Percentiles rank a stretch among this genome's conserved stretches.
Conservation (phyloP, 2,329 filamentous ascomycete species). For the Cytospora mali region DNA sequence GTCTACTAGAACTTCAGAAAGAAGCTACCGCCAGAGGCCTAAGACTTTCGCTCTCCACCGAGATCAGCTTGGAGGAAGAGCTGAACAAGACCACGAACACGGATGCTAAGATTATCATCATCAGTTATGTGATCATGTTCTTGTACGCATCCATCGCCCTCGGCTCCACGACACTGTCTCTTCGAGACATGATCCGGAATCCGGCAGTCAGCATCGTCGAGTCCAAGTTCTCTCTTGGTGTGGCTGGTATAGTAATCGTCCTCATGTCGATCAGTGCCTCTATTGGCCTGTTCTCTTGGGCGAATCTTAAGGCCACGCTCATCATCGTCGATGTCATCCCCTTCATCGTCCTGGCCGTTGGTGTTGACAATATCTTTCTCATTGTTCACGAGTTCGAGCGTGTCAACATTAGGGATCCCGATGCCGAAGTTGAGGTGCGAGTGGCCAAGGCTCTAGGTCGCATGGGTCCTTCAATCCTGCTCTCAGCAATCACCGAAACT, state of each 20-base stretch:
- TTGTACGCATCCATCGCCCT: constrained; percentile 92
- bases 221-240: constrained; percentile 94
- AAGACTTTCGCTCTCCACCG: constrained; percentile 89
- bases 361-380: constrained; percentile 98
- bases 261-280: constrained; percentile 96
- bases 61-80: constrained; percentile 92
- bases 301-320: constrained; percentile 88
- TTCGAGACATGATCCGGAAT: constrained; percentile 77
- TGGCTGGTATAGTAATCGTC: constrained; percentile 92
- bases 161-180: constrained; percentile 80
- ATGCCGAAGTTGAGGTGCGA: constrained; percentile 82
- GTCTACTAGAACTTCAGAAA: constrained; percentile 74
- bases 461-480: constrained; percentile 94
- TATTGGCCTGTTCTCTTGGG: constrained; percentile 90
- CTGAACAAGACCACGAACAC: constrained; percentile 98
- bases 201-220: constrained; percentile 86
- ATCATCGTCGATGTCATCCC: constrained; percentile 99
- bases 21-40: constrained; percentile 80
- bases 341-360: constrained; percentile 93
- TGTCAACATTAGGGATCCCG: constrained; percentile 88
- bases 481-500: constrained; percentile 94
- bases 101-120: constrained; percentile 92
- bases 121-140: constrained; percentile 99
- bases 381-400: constrained; percentile 98
- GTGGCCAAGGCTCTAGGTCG: constrained; percentile 87